phyloP scores from a whole-genome alignment of 345 rosid species.

The Hibiscus trionum region DNA sequence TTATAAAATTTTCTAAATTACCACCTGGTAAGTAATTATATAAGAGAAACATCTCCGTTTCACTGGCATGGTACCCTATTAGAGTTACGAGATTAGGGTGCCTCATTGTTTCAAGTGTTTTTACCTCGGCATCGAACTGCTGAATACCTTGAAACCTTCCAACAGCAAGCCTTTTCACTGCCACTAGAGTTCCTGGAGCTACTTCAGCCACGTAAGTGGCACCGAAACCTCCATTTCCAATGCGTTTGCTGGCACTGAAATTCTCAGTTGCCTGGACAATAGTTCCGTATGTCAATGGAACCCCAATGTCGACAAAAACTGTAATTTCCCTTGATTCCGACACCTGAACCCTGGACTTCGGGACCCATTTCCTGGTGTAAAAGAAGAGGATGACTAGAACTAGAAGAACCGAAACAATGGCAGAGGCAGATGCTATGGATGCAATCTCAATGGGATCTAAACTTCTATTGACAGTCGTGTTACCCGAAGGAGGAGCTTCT shows the following conservation, averaged over 20 bases:
- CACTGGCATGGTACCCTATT: conserved; percentile 21
- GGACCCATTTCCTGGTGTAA: conserved; percentile 34
- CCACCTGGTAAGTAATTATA: conserved; percentile 62
- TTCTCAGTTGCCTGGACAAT: conserved; percentile 50
- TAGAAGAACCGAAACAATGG: conserved; percentile 47
- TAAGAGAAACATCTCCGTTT: conserved; percentile 54
- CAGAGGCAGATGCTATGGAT: conserved; percentile 52
- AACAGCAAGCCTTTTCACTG: conserved; percentile 48
- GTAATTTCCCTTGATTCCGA: conserved; percentile 35
- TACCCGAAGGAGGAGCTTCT: conserved; percentile 15
- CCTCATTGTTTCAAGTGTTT: conserved; percentile 39
- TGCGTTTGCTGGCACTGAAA: conserved; percentile 29
- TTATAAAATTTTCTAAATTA: conserved; percentile 50
- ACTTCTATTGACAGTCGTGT: conserved; percentile 6
- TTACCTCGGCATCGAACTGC: conserved; percentile 57
- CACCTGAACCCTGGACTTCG: conserved; percentile 27
- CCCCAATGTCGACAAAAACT: conserved; percentile 34
- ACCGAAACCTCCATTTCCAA: conserved; percentile 45
- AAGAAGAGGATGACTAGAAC: conserved; percentile 39
- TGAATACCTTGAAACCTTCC: conserved; percentile 58
- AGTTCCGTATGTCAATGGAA: conserved; percentile 38
- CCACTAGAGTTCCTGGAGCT: conserved; percentile 32
- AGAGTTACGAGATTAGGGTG: conserved; percentile 54
- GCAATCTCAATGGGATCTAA: conserved; percentile 51
- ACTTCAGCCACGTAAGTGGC: conserved; percentile 53